Percentiles rank a stretch among this genome's conserved stretches.
phyloP scores from a whole-genome alignment of 176 grass and related monocot genomes.

The Eleusine indica region DNA sequence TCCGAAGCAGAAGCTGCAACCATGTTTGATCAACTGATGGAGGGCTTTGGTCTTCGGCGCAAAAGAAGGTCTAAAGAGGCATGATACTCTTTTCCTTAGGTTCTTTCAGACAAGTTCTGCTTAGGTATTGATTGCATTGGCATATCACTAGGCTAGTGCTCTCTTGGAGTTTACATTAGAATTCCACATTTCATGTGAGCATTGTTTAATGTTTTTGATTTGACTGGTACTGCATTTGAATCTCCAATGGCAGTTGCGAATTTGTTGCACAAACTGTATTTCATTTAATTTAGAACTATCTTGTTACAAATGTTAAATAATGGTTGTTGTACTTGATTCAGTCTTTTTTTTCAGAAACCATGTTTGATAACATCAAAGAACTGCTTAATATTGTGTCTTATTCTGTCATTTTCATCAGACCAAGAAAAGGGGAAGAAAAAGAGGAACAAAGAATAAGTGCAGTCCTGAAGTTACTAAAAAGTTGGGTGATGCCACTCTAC shows the following conservation, averaged over 20 bases:
- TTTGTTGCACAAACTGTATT: neutral
- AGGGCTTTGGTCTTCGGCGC: conserved; percentile 74
- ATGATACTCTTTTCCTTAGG: conserved; percentile 8
- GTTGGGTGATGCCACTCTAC: conserved; percentile 77
- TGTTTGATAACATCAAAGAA: conserved; percentile 17
- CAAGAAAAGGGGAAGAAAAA: conserved; percentile 70
- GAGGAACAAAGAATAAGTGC: conserved; percentile 68
- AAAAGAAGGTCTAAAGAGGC: conserved; percentile 62
- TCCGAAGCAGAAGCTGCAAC: conserved; percentile 69
- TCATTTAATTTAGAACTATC: neutral
- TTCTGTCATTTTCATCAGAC: conserved; percentile 43
- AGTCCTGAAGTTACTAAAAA: conserved; percentile 70
- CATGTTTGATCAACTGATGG: conserved; percentile 80
- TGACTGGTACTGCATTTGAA: neutral
- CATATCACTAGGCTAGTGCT: neutral
- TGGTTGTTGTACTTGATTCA: neutral
- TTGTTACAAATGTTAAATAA: neutral
- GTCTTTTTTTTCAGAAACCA: neutral
- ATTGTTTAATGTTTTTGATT: neutral
- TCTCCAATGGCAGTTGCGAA: neutral
- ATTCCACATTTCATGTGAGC: neutral
- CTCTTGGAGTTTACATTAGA: neutral
- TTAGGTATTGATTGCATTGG: neutral
- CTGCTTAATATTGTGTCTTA: neutral
- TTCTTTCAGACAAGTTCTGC: neutral